Conservation (phyloP, 371 early-diverging fungal genomes). For the Sporodiniella umbellata region DNA sequence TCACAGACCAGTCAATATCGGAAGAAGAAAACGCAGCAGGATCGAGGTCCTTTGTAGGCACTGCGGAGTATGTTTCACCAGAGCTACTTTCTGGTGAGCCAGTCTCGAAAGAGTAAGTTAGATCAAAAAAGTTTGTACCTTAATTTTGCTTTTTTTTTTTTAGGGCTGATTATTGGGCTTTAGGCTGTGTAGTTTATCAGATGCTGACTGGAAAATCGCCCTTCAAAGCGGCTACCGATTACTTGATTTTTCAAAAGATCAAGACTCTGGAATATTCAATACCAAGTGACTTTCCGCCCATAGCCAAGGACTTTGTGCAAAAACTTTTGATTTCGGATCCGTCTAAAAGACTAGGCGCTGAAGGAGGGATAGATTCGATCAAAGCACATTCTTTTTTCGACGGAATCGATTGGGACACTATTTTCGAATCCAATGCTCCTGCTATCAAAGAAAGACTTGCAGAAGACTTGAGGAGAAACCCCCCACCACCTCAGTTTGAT, state of each 20-base stretch:
- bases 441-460: slow-evolving; percentile 30
- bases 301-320: slow-evolving; percentile 71
- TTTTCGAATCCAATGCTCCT: slow-evolving; percentile 46
- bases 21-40: slow-evolving; percentile 12
- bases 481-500: slow-evolving; percentile 15
- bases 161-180: slow-evolving; percentile 96
- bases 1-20: slow-evolving; percentile 23
- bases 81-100: slow-evolving; percentile 90
- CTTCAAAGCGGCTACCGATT: slow-evolving; percentile 94
- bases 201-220: slow-evolving; percentile 92
- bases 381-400: slow-evolving; percentile 89
- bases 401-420: slow-evolving; percentile 77
- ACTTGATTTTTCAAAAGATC: slow-evolving; percentile 95
- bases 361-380: slow-evolving; percentile 66
- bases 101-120: slow-evolving; percentile 57
- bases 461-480: slow-evolving; percentile 30
- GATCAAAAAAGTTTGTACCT: not conserved
- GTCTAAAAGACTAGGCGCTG: slow-evolving; percentile 66
- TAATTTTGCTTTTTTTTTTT: not conserved
- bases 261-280: slow-evolving; percentile 80
- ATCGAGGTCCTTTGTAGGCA: slow-evolving; percentile 93
- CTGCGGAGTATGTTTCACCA: slow-evolving; percentile 96
- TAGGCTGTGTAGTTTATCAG: slow-evolving; percentile 98
- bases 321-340: slow-evolving; percentile 79
- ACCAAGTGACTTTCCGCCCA: slow-evolving; percentile 68